Conservation (phyloP, 75 land plant genomes). For the Adiantum capillusveneris region DNA sequence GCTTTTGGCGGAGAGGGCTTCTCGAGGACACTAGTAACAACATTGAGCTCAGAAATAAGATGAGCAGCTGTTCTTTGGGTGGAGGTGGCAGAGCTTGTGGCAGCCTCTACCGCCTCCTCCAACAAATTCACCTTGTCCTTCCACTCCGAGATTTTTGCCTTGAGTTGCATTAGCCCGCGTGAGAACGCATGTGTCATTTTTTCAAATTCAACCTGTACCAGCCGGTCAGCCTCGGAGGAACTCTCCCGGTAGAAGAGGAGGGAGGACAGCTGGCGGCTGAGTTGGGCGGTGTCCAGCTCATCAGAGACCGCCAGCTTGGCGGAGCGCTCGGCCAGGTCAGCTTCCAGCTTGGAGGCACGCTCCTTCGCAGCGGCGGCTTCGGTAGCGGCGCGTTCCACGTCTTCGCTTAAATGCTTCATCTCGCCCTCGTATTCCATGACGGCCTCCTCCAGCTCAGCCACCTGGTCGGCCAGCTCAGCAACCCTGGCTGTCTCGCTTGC, state of each 20-base stretch:
- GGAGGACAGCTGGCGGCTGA: background rate
- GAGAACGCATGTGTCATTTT: background rate
- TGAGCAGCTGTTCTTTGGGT: background rate
- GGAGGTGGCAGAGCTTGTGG: background rate
- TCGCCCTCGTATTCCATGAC: background rate
- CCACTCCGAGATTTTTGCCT: background rate
- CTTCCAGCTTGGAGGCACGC: background rate
- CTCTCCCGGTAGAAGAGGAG: conserved; percentile 2
- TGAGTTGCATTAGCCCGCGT: background rate
- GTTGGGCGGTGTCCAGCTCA: background rate
- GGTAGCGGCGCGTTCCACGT: background rate
- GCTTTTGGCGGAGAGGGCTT: background rate
- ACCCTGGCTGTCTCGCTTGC: background rate
- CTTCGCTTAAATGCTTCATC: background rate
- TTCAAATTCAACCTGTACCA: background rate
- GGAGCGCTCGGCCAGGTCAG: background rate
- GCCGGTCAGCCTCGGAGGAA: background rate
- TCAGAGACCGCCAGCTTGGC: background rate
- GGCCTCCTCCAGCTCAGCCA: conserved; percentile 2
- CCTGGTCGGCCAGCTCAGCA: background rate
- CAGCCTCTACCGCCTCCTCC: background rate
- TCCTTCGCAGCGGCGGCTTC: background rate
- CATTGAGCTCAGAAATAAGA: background rate
- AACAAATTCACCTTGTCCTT: background rate
- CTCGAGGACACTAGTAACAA: background rate